A percentile compares a stretch with the other conserved stretches of the same genome.
phyloP scores from a whole-genome alignment of 495 filamentous ascomycete genomes.

The Aspergillus ostianus region DNA sequence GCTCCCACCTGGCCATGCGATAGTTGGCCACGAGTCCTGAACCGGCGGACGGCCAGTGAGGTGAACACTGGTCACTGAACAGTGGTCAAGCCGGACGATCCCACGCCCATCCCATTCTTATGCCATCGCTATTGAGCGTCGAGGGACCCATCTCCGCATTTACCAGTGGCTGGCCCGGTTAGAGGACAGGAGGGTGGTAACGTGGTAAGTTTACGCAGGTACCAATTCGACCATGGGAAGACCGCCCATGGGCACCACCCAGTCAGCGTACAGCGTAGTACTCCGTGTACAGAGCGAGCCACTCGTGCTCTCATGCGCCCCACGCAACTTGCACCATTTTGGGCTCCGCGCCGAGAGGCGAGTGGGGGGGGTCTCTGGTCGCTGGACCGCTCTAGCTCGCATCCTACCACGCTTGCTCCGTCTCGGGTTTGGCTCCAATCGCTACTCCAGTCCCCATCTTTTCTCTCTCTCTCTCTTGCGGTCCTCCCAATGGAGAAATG shows the following conservation, averaged over 20 bases:
- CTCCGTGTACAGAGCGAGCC: slow-evolving; percentile 6
- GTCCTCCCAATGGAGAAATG: neutral
- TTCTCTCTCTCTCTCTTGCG: too few relatives aligned
- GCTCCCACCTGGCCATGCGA: neutral
- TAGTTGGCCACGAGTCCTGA: slow-evolving; percentile 5
- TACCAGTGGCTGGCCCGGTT: neutral
- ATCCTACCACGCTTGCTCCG: neutral
- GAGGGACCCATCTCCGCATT: slow-evolving; percentile 1
- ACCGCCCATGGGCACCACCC: too few relatives aligned
- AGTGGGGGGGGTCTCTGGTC: slow-evolving; percentile 5
- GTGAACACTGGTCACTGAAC: neutral
- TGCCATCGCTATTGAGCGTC: neutral
- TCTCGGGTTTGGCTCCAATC: neutral
- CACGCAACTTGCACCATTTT: slow-evolving; percentile 22
- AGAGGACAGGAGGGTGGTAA: neutral
- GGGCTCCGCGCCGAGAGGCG: slow-evolving; percentile 25
- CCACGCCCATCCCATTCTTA: slow-evolving; percentile 4
- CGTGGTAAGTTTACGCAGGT: neutral
- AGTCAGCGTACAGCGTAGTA: neutral
- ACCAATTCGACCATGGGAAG: neutral
- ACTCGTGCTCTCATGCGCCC: slow-evolving; percentile 28
- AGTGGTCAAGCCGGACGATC: slow-evolving; percentile 1
- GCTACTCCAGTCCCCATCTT: too few relatives aligned
- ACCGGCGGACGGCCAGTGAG: neutral
- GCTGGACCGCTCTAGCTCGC: neutral